These are phyloP conservation scores for Flaveria ramosissima DNA, from an alignment of 129 eudicot species.

Conservation along the genomic window DNA sequence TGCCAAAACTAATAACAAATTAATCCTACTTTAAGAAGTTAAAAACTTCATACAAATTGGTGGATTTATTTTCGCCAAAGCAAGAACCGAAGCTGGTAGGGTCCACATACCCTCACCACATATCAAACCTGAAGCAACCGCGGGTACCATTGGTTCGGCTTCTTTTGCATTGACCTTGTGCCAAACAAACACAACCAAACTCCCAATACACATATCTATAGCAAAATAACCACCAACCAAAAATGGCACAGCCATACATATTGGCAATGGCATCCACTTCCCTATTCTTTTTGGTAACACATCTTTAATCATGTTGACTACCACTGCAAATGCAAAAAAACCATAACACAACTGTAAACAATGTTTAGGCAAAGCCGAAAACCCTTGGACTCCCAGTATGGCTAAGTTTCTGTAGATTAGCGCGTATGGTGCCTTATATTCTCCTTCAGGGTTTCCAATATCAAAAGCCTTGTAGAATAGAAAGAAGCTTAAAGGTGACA, in stretches of 20 bases:
- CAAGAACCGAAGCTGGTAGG: slow-evolving; percentile 77
- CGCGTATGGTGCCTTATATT: slow-evolving; percentile 70
- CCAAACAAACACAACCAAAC: slow-evolving; percentile 60
- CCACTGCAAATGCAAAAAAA: slow-evolving; percentile 18
- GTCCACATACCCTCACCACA: slow-evolving; percentile 91
- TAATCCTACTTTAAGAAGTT: slow-evolving; percentile 30
- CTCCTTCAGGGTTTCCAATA: slow-evolving; percentile 51
- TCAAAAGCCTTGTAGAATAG: slow-evolving; percentile 59
- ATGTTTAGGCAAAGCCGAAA: slow-evolving; percentile 27
- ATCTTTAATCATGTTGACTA: slow-evolving; percentile 10
- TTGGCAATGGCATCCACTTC: slow-evolving; percentile 60
- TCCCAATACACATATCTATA: slow-evolving; percentile 74
- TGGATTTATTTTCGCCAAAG: slow-evolving; percentile 64
- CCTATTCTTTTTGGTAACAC: slow-evolving; percentile 44
- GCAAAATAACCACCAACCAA: slow-evolving; percentile 70
- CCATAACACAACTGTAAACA: slow-evolving; percentile 7
- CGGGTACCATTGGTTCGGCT: slow-evolving; percentile 42
- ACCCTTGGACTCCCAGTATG: slow-evolving; percentile 61
- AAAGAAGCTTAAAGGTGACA: slow-evolving; percentile 68
- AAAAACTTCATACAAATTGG: slow-evolving; percentile 69
- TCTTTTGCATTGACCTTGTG: slow-evolving; percentile 42
- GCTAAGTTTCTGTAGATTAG: slow-evolving; percentile 59
- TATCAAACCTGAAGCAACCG: slow-evolving; percentile 73
- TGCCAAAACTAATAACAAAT: slow-evolving; percentile 33
- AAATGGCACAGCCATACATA: slow-evolving; percentile 86